These are phyloP conservation scores for Aechmea fasciata DNA, from an alignment of 176 grass and related monocot genomes.

Conservation along the genomic window DNA sequence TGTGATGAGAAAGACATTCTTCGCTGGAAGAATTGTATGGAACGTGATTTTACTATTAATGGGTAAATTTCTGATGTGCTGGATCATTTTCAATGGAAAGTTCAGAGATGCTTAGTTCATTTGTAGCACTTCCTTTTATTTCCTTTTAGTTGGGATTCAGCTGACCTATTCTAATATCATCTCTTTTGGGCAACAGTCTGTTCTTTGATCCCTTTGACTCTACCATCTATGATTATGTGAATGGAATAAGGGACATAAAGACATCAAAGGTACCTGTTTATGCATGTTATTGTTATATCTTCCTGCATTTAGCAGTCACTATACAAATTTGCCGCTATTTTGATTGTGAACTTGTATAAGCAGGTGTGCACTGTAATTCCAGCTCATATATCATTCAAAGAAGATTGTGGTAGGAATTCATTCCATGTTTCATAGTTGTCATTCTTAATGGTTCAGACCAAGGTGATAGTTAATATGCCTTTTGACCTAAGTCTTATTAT, in stretches of 20 bases:
- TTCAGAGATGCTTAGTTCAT: constrained; percentile 1
- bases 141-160: neutral
- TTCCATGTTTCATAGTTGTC: neutral
- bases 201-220: constrained; percentile 58
- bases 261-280: constrained; percentile 51
- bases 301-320: constrained; percentile 1
- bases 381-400: constrained; percentile 63
- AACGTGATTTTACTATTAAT: constrained; percentile 89
- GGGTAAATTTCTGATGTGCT: constrained; percentile 31
- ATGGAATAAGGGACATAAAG: constrained; percentile 70
- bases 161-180: neutral
- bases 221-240: constrained; percentile 84
- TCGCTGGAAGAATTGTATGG: constrained; percentile 73
- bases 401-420: constrained; percentile 65
- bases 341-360: constrained; percentile 28
- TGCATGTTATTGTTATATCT: constrained; percentile 9
- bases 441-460: neutral
- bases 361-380: constrained; percentile 66
- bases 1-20: constrained; percentile 45
- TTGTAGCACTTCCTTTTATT: neutral
- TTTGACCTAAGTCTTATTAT: constrained; percentile 5
- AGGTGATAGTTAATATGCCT: neutral
- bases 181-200: constrained; percentile 39
- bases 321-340: neutral
- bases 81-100: constrained; percentile 11